Evolutionary conservation across 768 basidiomycete species (phyloP), one percentile per base, ranked within the genome.

Genomic region (Lentinula sp.): DNA sequence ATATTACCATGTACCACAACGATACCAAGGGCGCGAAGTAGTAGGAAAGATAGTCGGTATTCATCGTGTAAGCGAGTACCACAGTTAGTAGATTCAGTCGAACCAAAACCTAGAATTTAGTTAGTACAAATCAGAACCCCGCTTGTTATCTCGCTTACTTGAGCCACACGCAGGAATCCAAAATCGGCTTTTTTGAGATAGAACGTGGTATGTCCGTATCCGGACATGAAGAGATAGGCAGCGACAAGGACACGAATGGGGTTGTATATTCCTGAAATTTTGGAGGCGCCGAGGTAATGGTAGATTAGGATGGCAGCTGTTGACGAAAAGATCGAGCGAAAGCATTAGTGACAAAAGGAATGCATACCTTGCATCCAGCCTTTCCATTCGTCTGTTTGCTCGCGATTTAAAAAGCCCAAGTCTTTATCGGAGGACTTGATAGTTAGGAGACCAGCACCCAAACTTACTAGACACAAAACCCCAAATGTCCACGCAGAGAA

Each of bases 371-470:
- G 94, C 94, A 97, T 97, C 94, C 94, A 97, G 3, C 94, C 94
- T 72, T 96, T 96, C 94, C 94, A 97, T 73, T 97, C 94, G 65
- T 97, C 93, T 1, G 93, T 96, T 72, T 96, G 93, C 54, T 95
- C 91, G 61, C 94, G 81, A 68, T 93, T 95, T 66, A 97, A 76
- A 73, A 95, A 92, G 0, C 94, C 94, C 56, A 90, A 73, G 68
- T 97, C 93, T 67, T 88, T 92, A 65, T 92, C 91, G 16, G 80
- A 81, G 18, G 82, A 81, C 69, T 85, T 86, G 64, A 91, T 73
- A 1, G 87, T 91, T 9, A 71, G 73, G 50, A 93, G 66, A 4
- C 93, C 94, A 18, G 79, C 72, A 8, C 66, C 74, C 32, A 95
- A 73, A 32, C 79, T 74, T 23, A 72, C 65, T n/a, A 88, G 18